A percentile compares a stretch with the other conserved stretches of the same genome.
Evolutionary conservation across 1,284 basidiomycete genomes (phyloP).

Genomic region (Microbotryum intermedium): DNA sequence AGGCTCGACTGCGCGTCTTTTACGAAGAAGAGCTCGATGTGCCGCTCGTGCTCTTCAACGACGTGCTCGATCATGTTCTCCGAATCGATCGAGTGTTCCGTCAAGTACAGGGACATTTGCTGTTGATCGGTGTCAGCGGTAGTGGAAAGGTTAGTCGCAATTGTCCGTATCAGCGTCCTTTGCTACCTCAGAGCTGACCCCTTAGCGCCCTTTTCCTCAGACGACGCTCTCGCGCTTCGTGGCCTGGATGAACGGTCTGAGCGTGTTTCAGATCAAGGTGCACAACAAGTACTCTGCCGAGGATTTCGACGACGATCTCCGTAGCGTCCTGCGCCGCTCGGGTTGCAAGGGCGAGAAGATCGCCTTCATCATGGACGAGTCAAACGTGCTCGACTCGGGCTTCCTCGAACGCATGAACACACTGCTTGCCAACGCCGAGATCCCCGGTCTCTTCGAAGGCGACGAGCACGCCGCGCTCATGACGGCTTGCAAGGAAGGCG

Average conservation of each 20-base stretch:
- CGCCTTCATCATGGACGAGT: conserved; percentile 99
- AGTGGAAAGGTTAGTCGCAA: conserved; percentile 73
- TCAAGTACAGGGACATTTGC: conserved; percentile 89
- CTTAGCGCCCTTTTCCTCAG: conserved; percentile 42
- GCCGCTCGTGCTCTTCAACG: conserved; percentile 96
- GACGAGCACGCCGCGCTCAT: conserved; percentile 94
- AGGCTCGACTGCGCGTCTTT: conserved; percentile 87
- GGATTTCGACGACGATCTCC: conserved; percentile 95
- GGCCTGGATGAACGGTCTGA: conserved; percentile 98
- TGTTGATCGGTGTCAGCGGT: conserved; percentile 95
- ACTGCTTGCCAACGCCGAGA: conserved; percentile 96
- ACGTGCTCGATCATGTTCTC: conserved; percentile 93
- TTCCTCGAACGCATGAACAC: conserved; percentile 99
- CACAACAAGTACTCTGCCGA: conserved; percentile 97
- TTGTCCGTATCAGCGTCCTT: neutral
- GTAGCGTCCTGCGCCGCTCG: conserved; percentile 81
- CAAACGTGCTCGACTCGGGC: conserved; percentile 95
- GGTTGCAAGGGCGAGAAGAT: conserved; percentile 99
- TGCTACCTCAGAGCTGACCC: neutral
- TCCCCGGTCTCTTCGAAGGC: conserved; percentile 95
- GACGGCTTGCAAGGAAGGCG: conserved; percentile 98
- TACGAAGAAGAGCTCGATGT: conserved; percentile 98
- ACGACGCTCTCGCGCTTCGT: conserved; percentile 97
- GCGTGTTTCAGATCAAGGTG: conserved; percentile 97
- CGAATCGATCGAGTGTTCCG: conserved; percentile 99